Conservation (phyloP, 1,139 yeast genomes). For the Pichia sp. region DNA sequence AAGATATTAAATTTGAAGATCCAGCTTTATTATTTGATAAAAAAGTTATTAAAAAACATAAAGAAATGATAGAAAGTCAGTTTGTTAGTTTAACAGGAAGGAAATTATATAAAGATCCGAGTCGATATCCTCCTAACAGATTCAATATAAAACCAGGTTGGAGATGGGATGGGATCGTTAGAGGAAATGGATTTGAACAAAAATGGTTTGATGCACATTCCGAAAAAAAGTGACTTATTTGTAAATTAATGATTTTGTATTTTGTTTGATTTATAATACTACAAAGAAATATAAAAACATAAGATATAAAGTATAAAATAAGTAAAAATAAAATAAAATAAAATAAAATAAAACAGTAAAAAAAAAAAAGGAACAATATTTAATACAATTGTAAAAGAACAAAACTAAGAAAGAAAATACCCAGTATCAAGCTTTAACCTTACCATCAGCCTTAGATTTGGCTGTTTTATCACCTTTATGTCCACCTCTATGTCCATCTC, state of each 20-base stretch:
- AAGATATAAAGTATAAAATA: too few relatives aligned
- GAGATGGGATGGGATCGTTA: slow-evolving; percentile 90
- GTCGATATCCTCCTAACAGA: slow-evolving; percentile 55
- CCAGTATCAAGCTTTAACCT: background rate
- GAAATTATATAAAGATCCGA: slow-evolving; percentile 41
- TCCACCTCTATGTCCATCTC: slow-evolving; percentile 3
- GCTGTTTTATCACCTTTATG: background rate
- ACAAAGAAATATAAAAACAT: too few relatives aligned
- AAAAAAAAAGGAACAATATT: too few relatives aligned
- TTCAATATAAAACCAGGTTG: slow-evolving; percentile 74
- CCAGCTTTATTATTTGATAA: slow-evolving; percentile 52
- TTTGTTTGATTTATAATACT: too few relatives aligned
- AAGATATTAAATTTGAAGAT: slow-evolving; percentile 51
- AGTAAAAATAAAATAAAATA: too few relatives aligned
- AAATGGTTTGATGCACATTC: slow-evolving; percentile 51
- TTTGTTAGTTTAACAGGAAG: slow-evolving; percentile 36
- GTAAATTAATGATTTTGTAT: background rate
- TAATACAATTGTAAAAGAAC: too few relatives aligned
- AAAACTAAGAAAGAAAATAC: too few relatives aligned
- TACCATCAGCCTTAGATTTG: background rate
- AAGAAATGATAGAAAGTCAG: slow-evolving; percentile 12
- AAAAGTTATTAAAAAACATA: slow-evolving; percentile 14
- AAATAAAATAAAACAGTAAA: too few relatives aligned
- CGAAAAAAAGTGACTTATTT: background rate
- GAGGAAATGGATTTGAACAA: slow-evolving; percentile 86